These are phyloP conservation scores for Heterobasidion annosum DNA, from an alignment of 1,284 basidiomycete genomes.

Conservation along the genomic window DNA sequence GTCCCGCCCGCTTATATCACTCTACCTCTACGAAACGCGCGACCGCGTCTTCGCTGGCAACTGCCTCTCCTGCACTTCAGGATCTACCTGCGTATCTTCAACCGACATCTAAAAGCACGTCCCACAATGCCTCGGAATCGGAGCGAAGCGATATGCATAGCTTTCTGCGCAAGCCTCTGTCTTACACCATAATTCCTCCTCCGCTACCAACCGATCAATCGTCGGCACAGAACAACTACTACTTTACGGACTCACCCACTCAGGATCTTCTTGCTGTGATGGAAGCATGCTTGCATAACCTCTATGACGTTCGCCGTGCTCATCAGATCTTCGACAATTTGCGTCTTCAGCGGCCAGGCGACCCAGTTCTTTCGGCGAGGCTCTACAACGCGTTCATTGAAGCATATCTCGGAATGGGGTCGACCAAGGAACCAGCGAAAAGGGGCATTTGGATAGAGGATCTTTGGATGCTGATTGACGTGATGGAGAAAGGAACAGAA, in stretches of 20 bases:
- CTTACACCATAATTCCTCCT: conserved; percentile 54
- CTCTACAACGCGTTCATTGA: conserved; percentile 50
- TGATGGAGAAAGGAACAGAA: conserved; percentile 43
- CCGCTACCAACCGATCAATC: conserved; percentile 42
- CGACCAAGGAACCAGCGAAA: conserved; percentile 30
- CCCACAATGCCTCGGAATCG: conserved; percentile 1
- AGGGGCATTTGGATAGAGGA: conserved; percentile 47
- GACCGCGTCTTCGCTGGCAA: conserved; percentile 32
- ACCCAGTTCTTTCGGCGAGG: conserved; percentile 27
- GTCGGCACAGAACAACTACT: conserved; percentile 35
- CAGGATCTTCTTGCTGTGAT: conserved; percentile 69
- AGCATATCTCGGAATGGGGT: conserved; percentile 54
- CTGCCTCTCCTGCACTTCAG: conserved; percentile 17
- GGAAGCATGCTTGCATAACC: conserved; percentile 68
- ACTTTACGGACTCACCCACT: conserved; percentile 56
- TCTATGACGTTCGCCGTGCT: conserved; percentile 66
- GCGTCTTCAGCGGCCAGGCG: conserved; percentile 23
- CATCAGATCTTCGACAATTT: conserved; percentile 57
- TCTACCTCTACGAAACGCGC: conserved; percentile 47
- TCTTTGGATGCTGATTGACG: conserved; percentile 46
- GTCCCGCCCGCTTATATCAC: conserved; percentile 60
- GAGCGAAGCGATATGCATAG: conserved; percentile 24
- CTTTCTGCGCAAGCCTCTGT: conserved; percentile 37
- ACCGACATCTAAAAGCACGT: conserved; percentile 9
- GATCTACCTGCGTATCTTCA: conserved; percentile 31